These are phyloP conservation scores for Amanita inopinata DNA, from an alignment of 768 basidiomycete genomes.

Conservation along the genomic window DNA sequence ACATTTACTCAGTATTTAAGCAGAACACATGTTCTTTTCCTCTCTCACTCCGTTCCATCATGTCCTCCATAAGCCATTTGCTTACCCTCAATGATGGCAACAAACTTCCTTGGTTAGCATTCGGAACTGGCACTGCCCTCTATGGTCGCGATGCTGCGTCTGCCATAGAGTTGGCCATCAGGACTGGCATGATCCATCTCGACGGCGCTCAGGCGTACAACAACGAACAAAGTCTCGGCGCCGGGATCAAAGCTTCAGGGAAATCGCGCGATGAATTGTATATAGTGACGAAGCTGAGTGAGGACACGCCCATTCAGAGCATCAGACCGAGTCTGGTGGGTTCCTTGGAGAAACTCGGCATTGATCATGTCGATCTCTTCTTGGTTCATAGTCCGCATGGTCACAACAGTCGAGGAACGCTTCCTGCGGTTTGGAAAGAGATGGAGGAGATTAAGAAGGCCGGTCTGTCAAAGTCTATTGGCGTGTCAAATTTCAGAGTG, in stretches of 20 bases:
- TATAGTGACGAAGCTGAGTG: conserved; percentile 50
- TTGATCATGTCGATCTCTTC: conserved; percentile 54
- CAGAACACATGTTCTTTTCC: too few relatives aligned
- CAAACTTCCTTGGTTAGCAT: conserved; percentile 45
- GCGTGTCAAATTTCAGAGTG: conserved; percentile 60
- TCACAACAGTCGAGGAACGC: conserved; percentile 25
- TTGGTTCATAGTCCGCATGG: conserved; percentile 44
- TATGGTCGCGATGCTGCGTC: conserved; percentile 32
- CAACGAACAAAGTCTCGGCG: conserved; percentile 46
- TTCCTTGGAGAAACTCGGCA: conserved; percentile 43
- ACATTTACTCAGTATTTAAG: conserved; percentile 9
- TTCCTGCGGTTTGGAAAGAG: conserved; percentile 46
- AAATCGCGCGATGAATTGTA: conserved; percentile 46
- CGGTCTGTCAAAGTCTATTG: conserved; percentile 46
- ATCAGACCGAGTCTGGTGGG: conserved; percentile 38
- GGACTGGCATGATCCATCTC: conserved; percentile 48
- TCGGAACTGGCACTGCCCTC: conserved; percentile 53
- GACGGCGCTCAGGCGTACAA: conserved; percentile 54
- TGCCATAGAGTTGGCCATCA: conserved; percentile 36
- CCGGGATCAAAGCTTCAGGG: conserved; percentile 38
- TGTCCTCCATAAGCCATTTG: conserved; percentile 19
- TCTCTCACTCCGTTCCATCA: conserved; percentile 11
- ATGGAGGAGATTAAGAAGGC: conserved; percentile 47
- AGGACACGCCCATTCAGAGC: conserved; percentile 30
- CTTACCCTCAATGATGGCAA: conserved; percentile 47